Evolutionary conservation across 1,284 basidiomycete genomes (phyloP), one percentile per base, ranked within the genome.

Genomic region (Athelia sp.): DNA sequence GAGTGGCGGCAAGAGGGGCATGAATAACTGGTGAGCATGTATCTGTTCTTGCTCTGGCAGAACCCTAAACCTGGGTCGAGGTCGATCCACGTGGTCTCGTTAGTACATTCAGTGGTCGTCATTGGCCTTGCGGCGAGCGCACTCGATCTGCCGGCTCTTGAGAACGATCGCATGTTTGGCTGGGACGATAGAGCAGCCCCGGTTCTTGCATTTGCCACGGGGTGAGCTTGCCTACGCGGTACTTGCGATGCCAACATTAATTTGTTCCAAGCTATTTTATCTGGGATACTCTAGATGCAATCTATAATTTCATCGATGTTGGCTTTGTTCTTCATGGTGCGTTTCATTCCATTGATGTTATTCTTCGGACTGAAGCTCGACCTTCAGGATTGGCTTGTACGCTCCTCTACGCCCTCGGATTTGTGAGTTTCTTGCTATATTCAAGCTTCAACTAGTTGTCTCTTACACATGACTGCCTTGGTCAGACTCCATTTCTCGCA

Each of bases 301-400:
- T 74, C 13, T 49, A 78, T 26, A 70, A 77, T 58, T 78, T 67
- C 48, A 67, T 68, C 32, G 78, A 76, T 29, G 46, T 75, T 29
- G 78, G 84, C 2, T 88, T 89, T 54, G 76, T 87, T 4, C 54
- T 82, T 24, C 87, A 90, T 57, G 87, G 87, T 72, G 51, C 47
- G 60, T 34, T 51, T 11, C 2, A 17, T 22, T 23, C 34, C 22
- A 38, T 3, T 32, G 22, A 19, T 52, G 38, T 48, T 43, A 23
- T 43, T 21, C 31, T 22, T 18, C 19, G 21, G 43, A 43, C 24
- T 45, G 38, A 52, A 31, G 56, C 23, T 11, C 31, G 19, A 8
- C 48, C 21, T 23, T 3, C 50, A 85, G 83, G 76, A 29, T 47
- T 81, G 1, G 71, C 75, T 1, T 90, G 87, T 58, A 67, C 81